These are phyloP conservation scores for Acacia concinna DNA, from an alignment of 331 rosid species.

Conservation along the genomic window DNA sequence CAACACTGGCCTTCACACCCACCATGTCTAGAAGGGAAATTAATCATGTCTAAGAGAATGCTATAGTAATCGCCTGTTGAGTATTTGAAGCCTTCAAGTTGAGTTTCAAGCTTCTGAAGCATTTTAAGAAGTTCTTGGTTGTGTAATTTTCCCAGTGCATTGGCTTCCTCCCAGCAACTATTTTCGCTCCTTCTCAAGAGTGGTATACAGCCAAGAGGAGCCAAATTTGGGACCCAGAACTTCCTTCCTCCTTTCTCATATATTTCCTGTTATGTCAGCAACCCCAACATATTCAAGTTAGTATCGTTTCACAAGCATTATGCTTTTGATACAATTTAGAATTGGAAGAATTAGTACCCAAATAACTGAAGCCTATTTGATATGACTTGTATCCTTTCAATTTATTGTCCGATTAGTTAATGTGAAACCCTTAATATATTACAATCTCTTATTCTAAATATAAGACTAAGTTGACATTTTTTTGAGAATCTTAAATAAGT, in stretches of 20 bases:
- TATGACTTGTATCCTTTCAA: too few relatives aligned
- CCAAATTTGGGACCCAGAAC: slow-evolving; percentile 26
- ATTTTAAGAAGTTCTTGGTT: slow-evolving; percentile 27
- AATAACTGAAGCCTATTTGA: too few relatives aligned
- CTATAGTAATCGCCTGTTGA: slow-evolving; percentile 15
- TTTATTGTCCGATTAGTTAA: too few relatives aligned
- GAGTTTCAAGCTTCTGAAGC: slow-evolving; percentile 19
- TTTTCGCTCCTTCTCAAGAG: not conserved
- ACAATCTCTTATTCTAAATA: too few relatives aligned
- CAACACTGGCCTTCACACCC: not conserved
- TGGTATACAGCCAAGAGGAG: not conserved
- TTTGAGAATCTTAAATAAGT: too few relatives aligned
- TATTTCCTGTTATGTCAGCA: slow-evolving; percentile 18
- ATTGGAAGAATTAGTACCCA: too few relatives aligned
- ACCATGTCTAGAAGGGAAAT: slow-evolving; percentile 39
- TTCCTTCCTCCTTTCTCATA: slow-evolving; percentile 37
- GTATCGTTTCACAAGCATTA: not conserved
- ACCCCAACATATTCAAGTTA: not conserved
- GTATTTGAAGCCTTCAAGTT: slow-evolving; percentile 35
- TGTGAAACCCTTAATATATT: too few relatives aligned
- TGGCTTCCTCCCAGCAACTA: slow-evolving; percentile 13
- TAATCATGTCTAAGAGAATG: not conserved
- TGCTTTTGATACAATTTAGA: not conserved
- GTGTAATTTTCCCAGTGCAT: slow-evolving; percentile 24
- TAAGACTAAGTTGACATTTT: too few relatives aligned